These are phyloP conservation scores for Chloris gayana DNA, from an alignment of 176 grass and related monocot species.

Conservation along the genomic window DNA sequence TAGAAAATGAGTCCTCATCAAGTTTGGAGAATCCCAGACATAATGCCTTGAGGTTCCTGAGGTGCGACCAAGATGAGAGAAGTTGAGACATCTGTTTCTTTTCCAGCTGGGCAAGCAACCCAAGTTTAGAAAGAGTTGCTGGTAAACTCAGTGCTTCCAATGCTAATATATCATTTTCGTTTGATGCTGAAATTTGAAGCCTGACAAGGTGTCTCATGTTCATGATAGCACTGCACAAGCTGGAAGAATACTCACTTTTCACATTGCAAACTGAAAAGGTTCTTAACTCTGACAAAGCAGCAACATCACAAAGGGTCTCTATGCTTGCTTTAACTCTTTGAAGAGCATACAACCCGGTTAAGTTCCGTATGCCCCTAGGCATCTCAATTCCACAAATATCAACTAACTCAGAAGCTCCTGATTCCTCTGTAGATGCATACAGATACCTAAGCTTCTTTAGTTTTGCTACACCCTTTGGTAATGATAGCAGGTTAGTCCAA, in stretches of 20 bases:
- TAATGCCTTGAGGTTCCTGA: neutral
- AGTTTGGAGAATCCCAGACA: neutral
- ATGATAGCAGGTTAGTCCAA: neutral
- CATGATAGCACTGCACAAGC: neutral
- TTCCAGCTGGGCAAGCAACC: neutral
- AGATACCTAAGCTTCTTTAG: constrained; percentile 35
- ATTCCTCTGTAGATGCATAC: neutral
- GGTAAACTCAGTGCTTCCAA: constrained; percentile 31
- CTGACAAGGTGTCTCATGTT: constrained; percentile 30
- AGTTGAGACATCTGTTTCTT: constrained; percentile 36
- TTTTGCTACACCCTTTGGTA: constrained; percentile 21
- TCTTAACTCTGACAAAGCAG: constrained; percentile 30
- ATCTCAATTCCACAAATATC: neutral
- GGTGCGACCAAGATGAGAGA: constrained; percentile 13
- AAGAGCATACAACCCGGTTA: constrained; percentile 34
- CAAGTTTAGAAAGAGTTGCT: constrained; percentile 5
- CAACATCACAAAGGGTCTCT: neutral
- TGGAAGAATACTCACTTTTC: neutral
- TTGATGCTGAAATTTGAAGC: neutral
- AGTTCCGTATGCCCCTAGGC: constrained; percentile 11
- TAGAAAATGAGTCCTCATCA: constrained; percentile 36
- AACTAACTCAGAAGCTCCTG: too few relatives aligned
- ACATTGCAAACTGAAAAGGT: constrained; percentile 8
- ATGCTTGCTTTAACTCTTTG: neutral
- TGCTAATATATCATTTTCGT: constrained; percentile 25